Conservation (phyloP, 1,139 yeast species). For the Hanseniaspora gamundiae region DNA sequence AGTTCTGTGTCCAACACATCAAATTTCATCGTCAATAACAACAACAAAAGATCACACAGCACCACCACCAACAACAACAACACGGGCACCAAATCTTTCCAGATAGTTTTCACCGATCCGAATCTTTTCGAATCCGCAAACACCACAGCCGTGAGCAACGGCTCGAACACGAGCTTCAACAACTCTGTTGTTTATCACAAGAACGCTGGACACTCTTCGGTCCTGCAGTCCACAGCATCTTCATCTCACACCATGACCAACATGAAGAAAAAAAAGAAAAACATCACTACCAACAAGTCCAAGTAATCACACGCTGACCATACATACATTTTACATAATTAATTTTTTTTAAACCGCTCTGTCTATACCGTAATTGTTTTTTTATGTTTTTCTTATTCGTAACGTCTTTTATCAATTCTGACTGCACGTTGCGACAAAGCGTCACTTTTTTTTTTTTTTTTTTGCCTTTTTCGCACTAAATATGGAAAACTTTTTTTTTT, state of each 20-base stretch:
- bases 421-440: too few species aligned
- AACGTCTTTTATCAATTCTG: too few species aligned
- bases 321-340: too few species aligned
- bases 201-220: too few species aligned
- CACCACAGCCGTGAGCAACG: slow-evolving; percentile 7
- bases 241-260: neutral
- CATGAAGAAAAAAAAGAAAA: neutral
- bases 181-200: slow-evolving; percentile 5
- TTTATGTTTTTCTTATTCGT: too few species aligned
- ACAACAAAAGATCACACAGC: slow-evolving; percentile 4
- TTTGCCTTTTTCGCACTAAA: too few species aligned
- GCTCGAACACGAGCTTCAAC: slow-evolving; percentile 8
- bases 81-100: slow-evolving; percentile 5
- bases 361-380: too few species aligned
- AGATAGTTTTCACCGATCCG: slow-evolving; percentile 1
- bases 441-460: too few species aligned
- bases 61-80: neutral
- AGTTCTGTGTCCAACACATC: neutral
- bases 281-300: neutral
- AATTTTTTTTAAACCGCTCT: too few species aligned
- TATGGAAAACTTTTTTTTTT: too few species aligned
- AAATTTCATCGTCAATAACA: neutral
- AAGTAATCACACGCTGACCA: too few species aligned
- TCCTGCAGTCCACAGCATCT: neutral
- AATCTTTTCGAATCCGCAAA: slow-evolving; percentile 8